Base-by-base conservation (phyloP, 1,139 yeast species). In the Saccharomyces hybrid region DNA sequence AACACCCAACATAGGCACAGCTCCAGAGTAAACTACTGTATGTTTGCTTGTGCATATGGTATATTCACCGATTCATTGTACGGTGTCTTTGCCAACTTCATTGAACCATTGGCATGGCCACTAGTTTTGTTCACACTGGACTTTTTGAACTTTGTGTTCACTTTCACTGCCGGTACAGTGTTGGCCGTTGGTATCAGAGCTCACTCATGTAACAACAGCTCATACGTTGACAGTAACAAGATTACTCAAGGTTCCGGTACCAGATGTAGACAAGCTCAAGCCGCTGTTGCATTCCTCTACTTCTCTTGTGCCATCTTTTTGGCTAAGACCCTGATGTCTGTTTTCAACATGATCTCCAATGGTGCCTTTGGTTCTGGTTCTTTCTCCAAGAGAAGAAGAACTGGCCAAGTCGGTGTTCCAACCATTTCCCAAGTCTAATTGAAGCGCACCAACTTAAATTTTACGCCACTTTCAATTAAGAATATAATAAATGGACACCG, bases 201-300 rank as follows among this genome's bases (percentile, higher is more conserved):
- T 58, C 97, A 90, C 80, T 85, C 96, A 48, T 93, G 99, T 79
- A 57, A 75, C 64, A 87, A 90, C 82, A 62, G 76, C 58, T 62
- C 56, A 54, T 90, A 89, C 79, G 60, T 89, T 62, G 76, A 82
- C 63, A 48, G 62, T 63, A 89, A 91, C 79, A 74, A 72, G 59
- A 80, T 90, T 62, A 73, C 86, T 61, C 91, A 88, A 76, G 96
- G 96, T 62, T 78, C 85, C 50, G 64, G 75, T 32, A 86, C 81
- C 65, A 84, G 97, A 79, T 93, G 99, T 79, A 88, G 97, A 80
- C 84, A 88, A 78, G 93, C 96, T 57, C 98, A 93, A 79, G 96
- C 96, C 59, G 77, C 90, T 32, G 81, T 82, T 66, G 96, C 96
- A 60, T 93, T 93, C 84, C 82, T 90, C 68, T 93, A 83, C 86